These are phyloP conservation scores for Clavulina sp. DNA, from an alignment of 768 basidiomycete genomes.

Conservation along the genomic window DNA sequence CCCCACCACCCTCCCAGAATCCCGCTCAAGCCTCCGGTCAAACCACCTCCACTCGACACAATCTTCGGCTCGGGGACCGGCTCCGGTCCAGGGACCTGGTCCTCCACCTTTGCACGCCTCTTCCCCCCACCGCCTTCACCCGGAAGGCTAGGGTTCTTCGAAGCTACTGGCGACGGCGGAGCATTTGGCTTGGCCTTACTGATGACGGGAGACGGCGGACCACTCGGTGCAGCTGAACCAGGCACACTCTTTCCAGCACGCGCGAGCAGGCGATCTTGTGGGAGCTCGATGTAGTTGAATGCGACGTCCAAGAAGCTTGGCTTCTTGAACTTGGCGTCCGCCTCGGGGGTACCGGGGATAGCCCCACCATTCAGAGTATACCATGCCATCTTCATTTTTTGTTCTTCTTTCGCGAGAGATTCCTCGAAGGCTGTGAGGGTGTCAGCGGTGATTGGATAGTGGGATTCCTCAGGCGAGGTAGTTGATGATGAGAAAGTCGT, in stretches of 20 bases:
- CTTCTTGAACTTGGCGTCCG: slow-evolving; percentile 34
- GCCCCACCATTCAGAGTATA: slow-evolving; percentile 56
- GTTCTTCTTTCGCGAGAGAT: slow-evolving; percentile 28
- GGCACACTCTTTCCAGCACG: slow-evolving; percentile 39
- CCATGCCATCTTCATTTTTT: slow-evolving; percentile 55
- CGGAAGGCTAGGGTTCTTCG: not conserved
- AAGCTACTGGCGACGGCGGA: not conserved
- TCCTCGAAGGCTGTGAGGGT: slow-evolving; percentile 37
- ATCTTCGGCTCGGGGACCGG: not conserved
- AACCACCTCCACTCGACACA: not conserved
- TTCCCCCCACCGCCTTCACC: not conserved
- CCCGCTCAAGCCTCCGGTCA: not conserved
- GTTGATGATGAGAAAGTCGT: slow-evolving; percentile 20
- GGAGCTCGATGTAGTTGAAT: slow-evolving; percentile 76
- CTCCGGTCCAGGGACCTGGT: not conserved
- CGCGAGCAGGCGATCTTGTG: slow-evolving; percentile 58
- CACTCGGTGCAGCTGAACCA: not conserved
- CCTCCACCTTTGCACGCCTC: not conserved
- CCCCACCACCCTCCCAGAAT: slow-evolving; percentile 7
- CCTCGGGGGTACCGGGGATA: slow-evolving; percentile 12
- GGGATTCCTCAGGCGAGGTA: slow-evolving; percentile 22
- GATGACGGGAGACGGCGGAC: not conserved
- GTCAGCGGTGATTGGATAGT: slow-evolving; percentile 34
- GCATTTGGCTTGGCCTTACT: not conserved
- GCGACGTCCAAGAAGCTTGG: slow-evolving; percentile 90